Evolutionary conservation across 192 early-diverging fungal species (phyloP).

Genomic region (Backusella tuberculispora): DNA sequence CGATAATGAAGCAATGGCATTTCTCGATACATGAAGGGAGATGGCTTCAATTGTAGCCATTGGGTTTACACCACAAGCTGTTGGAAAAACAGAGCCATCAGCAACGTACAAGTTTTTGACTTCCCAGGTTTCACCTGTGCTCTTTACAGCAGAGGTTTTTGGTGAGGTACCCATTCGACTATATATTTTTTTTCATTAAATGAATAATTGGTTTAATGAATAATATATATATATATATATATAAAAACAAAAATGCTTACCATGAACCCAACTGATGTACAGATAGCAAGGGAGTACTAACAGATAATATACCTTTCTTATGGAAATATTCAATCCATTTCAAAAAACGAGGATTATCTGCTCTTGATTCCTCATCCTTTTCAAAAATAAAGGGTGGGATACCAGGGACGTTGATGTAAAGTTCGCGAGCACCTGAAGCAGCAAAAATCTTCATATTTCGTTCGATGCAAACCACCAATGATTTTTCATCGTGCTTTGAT

Average conservation of each 20-base stretch:
- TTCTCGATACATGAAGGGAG: slow-evolving; percentile 18
- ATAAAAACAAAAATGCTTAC: slow-evolving; percentile 37
- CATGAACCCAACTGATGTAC: slow-evolving; percentile 74
- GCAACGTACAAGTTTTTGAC: slow-evolving; percentile 66
- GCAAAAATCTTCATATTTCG: slow-evolving; percentile 53
- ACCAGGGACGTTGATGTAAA: slow-evolving; percentile 52
- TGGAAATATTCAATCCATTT: slow-evolving; percentile 40
- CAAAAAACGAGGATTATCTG: slow-evolving; percentile 38
- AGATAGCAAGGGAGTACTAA: slow-evolving; percentile 43
- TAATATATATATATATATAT: background rate
- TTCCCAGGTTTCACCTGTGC: slow-evolving; percentile 72
- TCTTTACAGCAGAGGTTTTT: slow-evolving; percentile 57
- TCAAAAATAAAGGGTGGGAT: slow-evolving; percentile 45
- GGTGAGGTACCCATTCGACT: slow-evolving; percentile 66
- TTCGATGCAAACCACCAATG: slow-evolving; percentile 48
- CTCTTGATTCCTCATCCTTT: slow-evolving; percentile 40
- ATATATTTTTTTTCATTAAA: slow-evolving; percentile 14
- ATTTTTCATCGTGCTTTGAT: slow-evolving; percentile 55
- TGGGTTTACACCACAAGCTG: slow-evolving; percentile 63
- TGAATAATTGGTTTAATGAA: background rate
- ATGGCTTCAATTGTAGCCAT: slow-evolving; percentile 45
- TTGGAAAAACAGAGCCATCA: slow-evolving; percentile 31
- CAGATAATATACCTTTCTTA: slow-evolving; percentile 38
- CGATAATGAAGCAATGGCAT: background rate
- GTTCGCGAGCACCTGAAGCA: slow-evolving; percentile 65